Conservation (phyloP, 23 red algal genomes). For the Gracilaria gracilis region DNA sequence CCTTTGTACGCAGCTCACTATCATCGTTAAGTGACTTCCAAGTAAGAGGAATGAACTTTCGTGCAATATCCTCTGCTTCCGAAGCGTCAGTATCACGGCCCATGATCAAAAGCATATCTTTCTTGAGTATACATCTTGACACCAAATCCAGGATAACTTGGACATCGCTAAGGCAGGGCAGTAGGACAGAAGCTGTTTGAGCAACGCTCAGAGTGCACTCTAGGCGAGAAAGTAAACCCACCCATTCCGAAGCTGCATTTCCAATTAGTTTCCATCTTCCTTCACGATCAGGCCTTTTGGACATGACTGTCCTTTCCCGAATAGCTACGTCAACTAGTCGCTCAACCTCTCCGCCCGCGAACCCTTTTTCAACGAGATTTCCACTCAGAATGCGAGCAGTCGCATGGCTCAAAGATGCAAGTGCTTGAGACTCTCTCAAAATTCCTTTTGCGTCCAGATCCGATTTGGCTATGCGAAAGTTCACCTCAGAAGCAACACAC, state of each 20-base stretch:
- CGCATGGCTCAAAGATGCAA: slow-evolving; percentile 62
- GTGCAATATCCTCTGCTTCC: slow-evolving; percentile 37
- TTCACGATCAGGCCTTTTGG: not conserved
- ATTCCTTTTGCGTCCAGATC: not conserved
- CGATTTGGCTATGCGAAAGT: not conserved
- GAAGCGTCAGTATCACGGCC: not conserved
- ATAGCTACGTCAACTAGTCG: slow-evolving; percentile 26
- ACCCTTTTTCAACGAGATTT: not conserved
- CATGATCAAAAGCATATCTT: slow-evolving; percentile 10
- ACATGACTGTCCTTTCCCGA: not conserved
- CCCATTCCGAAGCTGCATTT: slow-evolving; percentile 70
- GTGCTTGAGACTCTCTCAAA: slow-evolving; percentile 9
- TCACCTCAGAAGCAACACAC: slow-evolving; percentile 19
- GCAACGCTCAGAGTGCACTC: not conserved
- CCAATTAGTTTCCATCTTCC: slow-evolving; percentile 5
- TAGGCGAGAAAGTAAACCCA: slow-evolving; percentile 51
- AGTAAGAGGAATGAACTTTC: slow-evolving; percentile 33
- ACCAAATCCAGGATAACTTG: slow-evolving; percentile 69
- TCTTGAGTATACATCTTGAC: slow-evolving; percentile 53
- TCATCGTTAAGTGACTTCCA: slow-evolving; percentile 11
- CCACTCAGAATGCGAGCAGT: slow-evolving; percentile 29
- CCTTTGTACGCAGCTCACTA: not conserved
- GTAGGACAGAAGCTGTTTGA: not conserved
- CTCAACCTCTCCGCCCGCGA: slow-evolving; percentile 22
- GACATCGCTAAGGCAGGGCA: slow-evolving; percentile 30